Evolutionary conservation across 306 rosid genomes (phyloP).

Genomic region (Adenanthera pavonina): DNA sequence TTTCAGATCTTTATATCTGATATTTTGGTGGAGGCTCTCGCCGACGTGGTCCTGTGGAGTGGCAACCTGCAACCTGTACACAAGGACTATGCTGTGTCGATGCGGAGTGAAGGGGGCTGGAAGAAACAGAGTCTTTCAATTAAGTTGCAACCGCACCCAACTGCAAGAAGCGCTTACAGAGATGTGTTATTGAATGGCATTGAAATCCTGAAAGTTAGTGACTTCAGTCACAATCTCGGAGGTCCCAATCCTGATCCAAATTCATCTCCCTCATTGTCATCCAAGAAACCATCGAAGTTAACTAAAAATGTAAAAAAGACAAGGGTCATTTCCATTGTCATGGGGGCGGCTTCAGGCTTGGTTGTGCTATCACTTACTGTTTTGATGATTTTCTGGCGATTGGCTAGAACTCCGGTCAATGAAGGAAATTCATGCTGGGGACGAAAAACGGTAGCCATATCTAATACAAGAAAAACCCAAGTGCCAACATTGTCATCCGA

Average conservation of each 20-base stretch:
- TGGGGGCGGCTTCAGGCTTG: not conserved
- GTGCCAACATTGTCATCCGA: not conserved
- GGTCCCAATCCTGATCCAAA: not conserved
- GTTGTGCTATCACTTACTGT: not conserved
- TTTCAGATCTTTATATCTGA: not conserved
- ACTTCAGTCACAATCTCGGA: not conserved
- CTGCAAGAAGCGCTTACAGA: not conserved
- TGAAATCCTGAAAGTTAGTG: not conserved
- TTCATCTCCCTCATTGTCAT: not conserved
- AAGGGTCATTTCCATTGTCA: not conserved
- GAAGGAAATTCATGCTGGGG: not conserved
- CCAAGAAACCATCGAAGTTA: not conserved
- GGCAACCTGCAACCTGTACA: not conserved
- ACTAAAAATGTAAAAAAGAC: not conserved
- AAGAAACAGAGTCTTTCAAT: not conserved
- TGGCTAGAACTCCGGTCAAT: not conserved
- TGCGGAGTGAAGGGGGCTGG: not conserved
- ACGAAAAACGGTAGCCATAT: not conserved
- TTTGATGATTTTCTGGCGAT: not conserved
- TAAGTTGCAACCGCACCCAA: not conserved
- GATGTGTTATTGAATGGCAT: not conserved
- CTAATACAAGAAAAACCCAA: not conserved
- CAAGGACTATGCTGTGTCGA: not conserved
- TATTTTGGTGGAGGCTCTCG: not conserved
- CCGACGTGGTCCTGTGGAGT: not conserved